Evolutionary conservation across 768 basidiomycete genomes (phyloP), one percentile per base, ranked within the genome.

Genomic region (Pleurotus eryngii): DNA sequence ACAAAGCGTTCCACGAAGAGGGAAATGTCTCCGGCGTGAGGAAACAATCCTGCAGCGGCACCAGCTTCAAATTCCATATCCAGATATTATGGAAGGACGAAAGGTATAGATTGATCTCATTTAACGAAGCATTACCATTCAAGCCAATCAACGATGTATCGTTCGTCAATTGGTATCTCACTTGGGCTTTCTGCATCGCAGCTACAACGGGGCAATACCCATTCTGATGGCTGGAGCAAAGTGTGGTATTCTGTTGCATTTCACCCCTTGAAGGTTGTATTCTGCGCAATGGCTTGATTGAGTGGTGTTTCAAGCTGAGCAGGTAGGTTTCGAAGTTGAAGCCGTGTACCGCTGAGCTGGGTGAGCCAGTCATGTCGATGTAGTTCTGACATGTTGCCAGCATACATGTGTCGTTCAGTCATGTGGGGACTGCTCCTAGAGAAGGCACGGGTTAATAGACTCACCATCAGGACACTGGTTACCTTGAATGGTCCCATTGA

Each of bases 321-420:
- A 63, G 43, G 38, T 61, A 63, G 20, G 51, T 46, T n/a, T 60
- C 61, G 49, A 63, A 60, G 35, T 63, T 58, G 57, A 58, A 63
- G 17, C 57, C 46, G 20, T 56, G 59, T 39, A 63, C 56, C 8
- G 56, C 55, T 22, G 61, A 56, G 37, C 57, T 56, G 37, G 20
- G 40, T 6, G 56, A 50, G 11, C 60, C 60, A 18, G 60, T 63
- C 56, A 49, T 61, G 26, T 59, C 27, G 37, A 59, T 55, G 24
- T 63, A 53, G 39, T 43, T 46, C 49, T 58, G 49, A 35, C 55
- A 63, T n/a, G 60, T 56, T 22, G 55, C 57, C 5, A 51, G 24
- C 15, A 48, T 47, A 14, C 55, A 39, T 63, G 24, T 24, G 24
- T 24, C 24, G 24, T 24, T 24, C 24, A 24, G 24, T 24, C 24